A percentile compares a stretch with the other conserved stretches of the same genome.
Evolutionary conservation across 495 filamentous ascomycete genomes (phyloP).

Genomic region (Eremomyces bilateralis): DNA sequence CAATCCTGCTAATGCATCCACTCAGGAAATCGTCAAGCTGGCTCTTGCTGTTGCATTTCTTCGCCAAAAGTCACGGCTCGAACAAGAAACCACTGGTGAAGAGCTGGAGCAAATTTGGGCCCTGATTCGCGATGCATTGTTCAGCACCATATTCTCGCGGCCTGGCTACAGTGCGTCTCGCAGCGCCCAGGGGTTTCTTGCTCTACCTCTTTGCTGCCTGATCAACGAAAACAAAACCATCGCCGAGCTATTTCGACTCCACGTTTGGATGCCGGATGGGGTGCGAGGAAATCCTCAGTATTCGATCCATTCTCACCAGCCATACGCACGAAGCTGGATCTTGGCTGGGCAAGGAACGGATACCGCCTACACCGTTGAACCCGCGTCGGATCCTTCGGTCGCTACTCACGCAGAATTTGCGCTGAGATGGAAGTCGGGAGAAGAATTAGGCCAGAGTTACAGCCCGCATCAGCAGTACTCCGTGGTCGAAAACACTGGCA

Average conservation of each 20-base stretch:
- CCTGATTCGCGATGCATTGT: conserved; percentile 1
- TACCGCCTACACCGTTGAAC: neutral
- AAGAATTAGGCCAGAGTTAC: neutral
- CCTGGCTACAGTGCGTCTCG: neutral
- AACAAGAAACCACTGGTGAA: neutral
- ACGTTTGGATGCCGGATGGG: conserved; percentile 2
- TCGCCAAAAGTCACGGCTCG: neutral
- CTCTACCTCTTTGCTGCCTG: conserved; percentile 1
- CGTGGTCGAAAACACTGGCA: conserved; percentile 1
- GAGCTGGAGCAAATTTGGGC: conserved; percentile 1
- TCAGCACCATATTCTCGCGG: neutral
- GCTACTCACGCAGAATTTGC: conserved; percentile 1
- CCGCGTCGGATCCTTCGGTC: neutral
- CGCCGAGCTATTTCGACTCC: conserved; percentile 1
- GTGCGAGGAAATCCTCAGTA: neutral
- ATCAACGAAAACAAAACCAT: conserved; percentile 1
- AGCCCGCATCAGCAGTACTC: neutral
- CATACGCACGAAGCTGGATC: conserved; percentile 2
- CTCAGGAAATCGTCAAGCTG: neutral
- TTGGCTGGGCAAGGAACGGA: conserved; percentile 1
- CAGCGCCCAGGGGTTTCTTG: conserved; percentile 1
- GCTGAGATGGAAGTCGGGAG: neutral
- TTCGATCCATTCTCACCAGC: conserved; percentile 1
- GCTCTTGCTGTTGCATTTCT: neutral
- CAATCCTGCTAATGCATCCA: no score